Conservation (phyloP, 2,329 filamentous ascomycete species). For the Colletotrichum abscissum region DNA sequence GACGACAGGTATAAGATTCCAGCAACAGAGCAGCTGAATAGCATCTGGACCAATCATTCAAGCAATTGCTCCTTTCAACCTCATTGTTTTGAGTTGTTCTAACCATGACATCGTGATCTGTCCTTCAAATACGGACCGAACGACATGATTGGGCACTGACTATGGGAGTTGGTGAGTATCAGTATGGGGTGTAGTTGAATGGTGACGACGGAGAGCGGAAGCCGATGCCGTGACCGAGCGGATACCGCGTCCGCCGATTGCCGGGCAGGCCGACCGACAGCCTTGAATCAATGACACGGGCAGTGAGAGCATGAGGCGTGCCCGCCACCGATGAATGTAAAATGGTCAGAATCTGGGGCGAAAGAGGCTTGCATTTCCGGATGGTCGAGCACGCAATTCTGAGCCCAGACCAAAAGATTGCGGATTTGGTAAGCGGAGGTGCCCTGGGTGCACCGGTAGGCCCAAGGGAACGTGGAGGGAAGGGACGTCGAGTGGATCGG, state of each 20-base stretch:
- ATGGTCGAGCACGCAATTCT: conserved; percentile 33
- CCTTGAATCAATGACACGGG: conserved; percentile 13
- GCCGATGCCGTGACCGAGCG: conserved; percentile 32
- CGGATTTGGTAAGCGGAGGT: conserved; percentile 30
- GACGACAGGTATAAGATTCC: background rate
- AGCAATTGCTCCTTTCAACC: no score
- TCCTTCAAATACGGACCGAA: no score
- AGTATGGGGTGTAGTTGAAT: background rate
- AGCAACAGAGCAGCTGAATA: no score
- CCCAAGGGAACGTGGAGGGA: no score
- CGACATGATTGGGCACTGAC: background rate
- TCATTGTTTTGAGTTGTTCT: no score
- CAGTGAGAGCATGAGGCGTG: background rate
- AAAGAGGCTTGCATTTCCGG: conserved; percentile 27
- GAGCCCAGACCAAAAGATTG: conserved; percentile 9
- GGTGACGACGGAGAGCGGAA: conserved; percentile 26
- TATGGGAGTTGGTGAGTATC: no score
- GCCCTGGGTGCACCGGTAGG: background rate
- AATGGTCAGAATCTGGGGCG: conserved; percentile 15
- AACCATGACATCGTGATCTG: no score
- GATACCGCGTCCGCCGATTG: conserved; percentile 28
- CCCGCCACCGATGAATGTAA: conserved; percentile 28
- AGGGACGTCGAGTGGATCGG: conserved; percentile 26
- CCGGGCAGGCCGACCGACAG: conserved; percentile 27
- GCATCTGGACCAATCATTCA: no score